These are phyloP conservation scores for Thuidium tamariscinum DNA, from an alignment of 225 moss, liverwort and hornwort genomes.

Conservation along the genomic window DNA sequence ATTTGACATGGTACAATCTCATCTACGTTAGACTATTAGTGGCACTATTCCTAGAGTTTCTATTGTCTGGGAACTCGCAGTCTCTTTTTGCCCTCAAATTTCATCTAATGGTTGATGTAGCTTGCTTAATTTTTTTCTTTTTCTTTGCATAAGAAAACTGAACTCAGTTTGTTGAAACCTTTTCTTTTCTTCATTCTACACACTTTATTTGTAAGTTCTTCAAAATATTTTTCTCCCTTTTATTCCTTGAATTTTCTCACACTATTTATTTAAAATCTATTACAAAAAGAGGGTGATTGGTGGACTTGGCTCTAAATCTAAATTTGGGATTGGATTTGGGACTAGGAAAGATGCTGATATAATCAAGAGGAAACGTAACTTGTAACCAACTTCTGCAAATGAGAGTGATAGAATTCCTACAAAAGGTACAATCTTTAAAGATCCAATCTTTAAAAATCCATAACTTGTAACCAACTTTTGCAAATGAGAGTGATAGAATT, in stretches of 20 bases:
- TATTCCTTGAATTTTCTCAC: background rate
- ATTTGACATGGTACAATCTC: no score
- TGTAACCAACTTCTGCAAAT: background rate
- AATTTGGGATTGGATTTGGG: background rate
- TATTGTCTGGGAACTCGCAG: no score
- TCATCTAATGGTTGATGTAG: no score
- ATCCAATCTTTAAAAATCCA: no score
- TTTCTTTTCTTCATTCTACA: background rate
- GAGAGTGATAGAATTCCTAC: no score
- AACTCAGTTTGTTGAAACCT: background rate
- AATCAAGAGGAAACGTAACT: background rate
- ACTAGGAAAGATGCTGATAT: fast-evolving
- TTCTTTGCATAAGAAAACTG: background rate
- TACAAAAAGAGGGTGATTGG: no score
- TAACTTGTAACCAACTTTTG: no score
- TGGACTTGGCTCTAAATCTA: background rate
- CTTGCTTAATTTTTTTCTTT: background rate
- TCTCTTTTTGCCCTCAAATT: no score
- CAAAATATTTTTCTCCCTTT: background rate
- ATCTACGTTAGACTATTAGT: no score
- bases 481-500: no score
- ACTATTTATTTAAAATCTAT: fast-evolving
- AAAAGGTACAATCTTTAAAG: no score
- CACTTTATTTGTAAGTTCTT: background rate
- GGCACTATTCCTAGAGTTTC: no score